Conservation (phyloP, 1,284 basidiomycete genomes). For the Melampsora abietis-canadensis region DNA sequence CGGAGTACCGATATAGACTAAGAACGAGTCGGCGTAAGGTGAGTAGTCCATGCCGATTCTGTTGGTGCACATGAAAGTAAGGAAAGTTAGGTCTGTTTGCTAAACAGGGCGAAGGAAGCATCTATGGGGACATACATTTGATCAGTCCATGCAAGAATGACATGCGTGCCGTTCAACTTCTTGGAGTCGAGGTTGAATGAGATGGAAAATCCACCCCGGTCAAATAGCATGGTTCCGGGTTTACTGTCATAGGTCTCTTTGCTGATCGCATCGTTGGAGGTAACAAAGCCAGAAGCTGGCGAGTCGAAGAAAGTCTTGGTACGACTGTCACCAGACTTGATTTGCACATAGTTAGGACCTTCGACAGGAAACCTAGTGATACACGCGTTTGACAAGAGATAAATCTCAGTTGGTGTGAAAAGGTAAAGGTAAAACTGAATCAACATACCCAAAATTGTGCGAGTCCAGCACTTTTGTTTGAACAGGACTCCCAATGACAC, state of each 20-base stretch:
- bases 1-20: background rate
- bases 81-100: background rate
- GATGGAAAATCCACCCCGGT: background rate
- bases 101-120: background rate
- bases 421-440: background rate
- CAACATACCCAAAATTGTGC: background rate
- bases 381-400: too few species aligned
- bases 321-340: conserved; percentile 2
- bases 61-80: background rate
- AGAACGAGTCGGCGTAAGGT: background rate
- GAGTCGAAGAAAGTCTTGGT: conserved; percentile 4
- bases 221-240: background rate
- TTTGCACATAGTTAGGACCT: conserved; percentile 1
- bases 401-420: background rate
- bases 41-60: background rate
- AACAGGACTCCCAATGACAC: background rate
- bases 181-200: background rate
- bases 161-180: background rate
- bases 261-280: background rate
- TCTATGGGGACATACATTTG: conserved; percentile 1
- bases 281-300: background rate
- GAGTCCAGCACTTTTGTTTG: conserved; percentile 1
- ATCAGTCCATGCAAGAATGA: conserved; percentile 1
- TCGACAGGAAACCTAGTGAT: background rate
- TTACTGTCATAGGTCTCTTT: background rate